phyloP scores from a whole-genome alignment of 345 rosid species.

The Bruguiera sexangula region DNA sequence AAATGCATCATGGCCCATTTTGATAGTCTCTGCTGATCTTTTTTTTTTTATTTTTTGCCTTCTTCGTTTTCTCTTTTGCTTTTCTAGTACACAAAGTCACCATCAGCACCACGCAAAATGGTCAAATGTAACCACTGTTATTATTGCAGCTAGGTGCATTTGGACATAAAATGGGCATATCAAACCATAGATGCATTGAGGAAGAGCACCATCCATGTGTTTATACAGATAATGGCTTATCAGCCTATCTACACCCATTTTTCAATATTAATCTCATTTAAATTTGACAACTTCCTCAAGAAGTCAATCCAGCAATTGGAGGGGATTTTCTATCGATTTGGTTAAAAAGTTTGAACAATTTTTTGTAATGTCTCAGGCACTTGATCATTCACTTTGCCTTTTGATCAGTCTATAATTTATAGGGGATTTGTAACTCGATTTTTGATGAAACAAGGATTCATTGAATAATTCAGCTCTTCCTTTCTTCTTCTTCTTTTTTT shows the following conservation, averaged over 20 bases:
- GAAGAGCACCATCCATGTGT: constrained; percentile 12
- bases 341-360: too few relatives aligned
- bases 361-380: neutral
- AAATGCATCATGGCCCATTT: constrained; percentile 10
- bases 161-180: constrained; percentile 27
- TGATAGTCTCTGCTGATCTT: neutral
- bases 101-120: constrained; percentile 8
- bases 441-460: too few relatives aligned
- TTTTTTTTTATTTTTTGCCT: too few relatives aligned
- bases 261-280: neutral
- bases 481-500: neutral
- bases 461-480: neutral
- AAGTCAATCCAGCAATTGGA: too few relatives aligned
- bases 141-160: constrained; percentile 18
- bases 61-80: neutral
- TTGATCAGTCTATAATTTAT: too few relatives aligned
- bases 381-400: too few relatives aligned
- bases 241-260: neutral
- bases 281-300: neutral
- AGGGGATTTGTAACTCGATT: too few relatives aligned
- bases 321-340: neutral
- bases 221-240: neutral
- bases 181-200: neutral
- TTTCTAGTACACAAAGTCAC: neutral
- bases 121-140: constrained; percentile 13